phyloP scores from a whole-genome alignment of 2,329 filamentous ascomycete genomes.

The Ilyonectria sp. region DNA sequence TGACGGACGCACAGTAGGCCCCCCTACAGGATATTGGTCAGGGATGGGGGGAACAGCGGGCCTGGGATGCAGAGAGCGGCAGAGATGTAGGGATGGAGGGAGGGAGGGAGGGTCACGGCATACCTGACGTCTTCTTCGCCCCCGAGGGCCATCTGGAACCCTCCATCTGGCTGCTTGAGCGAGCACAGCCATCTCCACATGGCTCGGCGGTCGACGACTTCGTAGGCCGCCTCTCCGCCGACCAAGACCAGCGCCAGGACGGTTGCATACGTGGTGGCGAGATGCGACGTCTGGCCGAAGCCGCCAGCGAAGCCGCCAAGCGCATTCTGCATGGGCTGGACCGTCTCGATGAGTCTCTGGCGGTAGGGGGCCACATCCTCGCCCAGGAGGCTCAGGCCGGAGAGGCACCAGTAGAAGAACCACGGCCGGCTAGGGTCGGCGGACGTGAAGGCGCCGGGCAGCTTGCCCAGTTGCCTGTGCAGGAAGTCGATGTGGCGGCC shows the following conservation, averaged over 20 bases:
- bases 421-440: conserved; percentile 93
- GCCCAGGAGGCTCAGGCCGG: conserved; percentile 81
- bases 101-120: conserved; percentile 47
- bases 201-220: conserved; percentile 82
- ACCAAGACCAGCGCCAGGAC: conserved; percentile 85
- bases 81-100: not conserved
- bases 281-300: conserved; percentile 90
- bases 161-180: conserved; percentile 89
- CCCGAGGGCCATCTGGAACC: conserved; percentile 88
- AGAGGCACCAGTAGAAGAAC: conserved; percentile 94
- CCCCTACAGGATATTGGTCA: conserved; percentile 68
- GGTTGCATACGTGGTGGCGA: conserved; percentile 90
- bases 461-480: conserved; percentile 68
- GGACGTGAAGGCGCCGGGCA: conserved; percentile 79
- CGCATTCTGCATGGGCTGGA: conserved; percentile 85
- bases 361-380: conserved; percentile 80
- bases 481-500: conserved; percentile 75
- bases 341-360: conserved; percentile 80
- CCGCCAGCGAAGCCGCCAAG: conserved; percentile 93
- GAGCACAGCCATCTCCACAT: conserved; percentile 94
- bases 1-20: conserved; percentile 90
- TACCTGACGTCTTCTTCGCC: conserved; percentile 95
- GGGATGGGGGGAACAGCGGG: conserved; percentile 36
- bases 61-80: conserved; percentile 19
- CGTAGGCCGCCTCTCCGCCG: conserved; percentile 80